A percentile compares a stretch with the other conserved stretches of the same genome.
These are phyloP conservation scores for Penicillium alfredii DNA, from an alignment of 495 filamentous ascomycete species.

Conservation along the genomic window DNA sequence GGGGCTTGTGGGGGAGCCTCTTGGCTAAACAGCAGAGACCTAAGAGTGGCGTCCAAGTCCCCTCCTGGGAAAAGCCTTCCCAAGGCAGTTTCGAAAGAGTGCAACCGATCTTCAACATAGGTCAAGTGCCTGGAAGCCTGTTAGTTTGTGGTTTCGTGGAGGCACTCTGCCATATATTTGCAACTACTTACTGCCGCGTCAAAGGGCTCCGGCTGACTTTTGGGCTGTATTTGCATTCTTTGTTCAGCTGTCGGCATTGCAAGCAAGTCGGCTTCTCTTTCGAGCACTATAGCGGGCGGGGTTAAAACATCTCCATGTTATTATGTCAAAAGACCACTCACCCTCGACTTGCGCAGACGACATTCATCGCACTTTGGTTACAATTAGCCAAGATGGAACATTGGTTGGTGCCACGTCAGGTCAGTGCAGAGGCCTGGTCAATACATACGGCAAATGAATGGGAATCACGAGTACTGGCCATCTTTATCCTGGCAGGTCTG, in stretches of 20 bases:
- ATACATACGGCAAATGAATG: slow-evolving; percentile 44
- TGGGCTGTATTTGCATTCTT: slow-evolving; percentile 46
- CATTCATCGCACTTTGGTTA: slow-evolving; percentile 43
- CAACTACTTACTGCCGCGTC: slow-evolving; percentile 38
- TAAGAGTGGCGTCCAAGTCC: slow-evolving; percentile 42
- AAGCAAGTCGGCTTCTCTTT: slow-evolving; percentile 42
- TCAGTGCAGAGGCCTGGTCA: too few relatives aligned
- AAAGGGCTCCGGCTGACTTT: slow-evolving; percentile 44
- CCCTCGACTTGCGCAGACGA: slow-evolving; percentile 45
- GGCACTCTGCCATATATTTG: not conserved
- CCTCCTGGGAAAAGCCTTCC: slow-evolving; percentile 41
- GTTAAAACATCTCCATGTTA: not conserved
- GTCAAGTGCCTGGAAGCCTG: slow-evolving; percentile 39
- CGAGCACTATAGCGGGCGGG: slow-evolving; percentile 33
- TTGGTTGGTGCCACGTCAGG: too few relatives aligned
- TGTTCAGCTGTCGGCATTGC: slow-evolving; percentile 41
- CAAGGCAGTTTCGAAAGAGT: slow-evolving; percentile 40
- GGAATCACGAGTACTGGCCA: slow-evolving; percentile 44
- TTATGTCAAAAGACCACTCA: slow-evolving; percentile 12
- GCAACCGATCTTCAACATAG: slow-evolving; percentile 45
- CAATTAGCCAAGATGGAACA: too few relatives aligned
- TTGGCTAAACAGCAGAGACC: slow-evolving; percentile 39
- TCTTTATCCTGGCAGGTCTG: slow-evolving; percentile 30
- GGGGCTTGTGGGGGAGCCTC: slow-evolving; percentile 27
- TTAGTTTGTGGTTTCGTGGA: slow-evolving; percentile 1